Percentiles rank a stretch among this genome's conserved stretches.
Evolutionary conservation across 495 filamentous ascomycete species (phyloP).

Genomic region (Neurospora cerealis): DNA sequence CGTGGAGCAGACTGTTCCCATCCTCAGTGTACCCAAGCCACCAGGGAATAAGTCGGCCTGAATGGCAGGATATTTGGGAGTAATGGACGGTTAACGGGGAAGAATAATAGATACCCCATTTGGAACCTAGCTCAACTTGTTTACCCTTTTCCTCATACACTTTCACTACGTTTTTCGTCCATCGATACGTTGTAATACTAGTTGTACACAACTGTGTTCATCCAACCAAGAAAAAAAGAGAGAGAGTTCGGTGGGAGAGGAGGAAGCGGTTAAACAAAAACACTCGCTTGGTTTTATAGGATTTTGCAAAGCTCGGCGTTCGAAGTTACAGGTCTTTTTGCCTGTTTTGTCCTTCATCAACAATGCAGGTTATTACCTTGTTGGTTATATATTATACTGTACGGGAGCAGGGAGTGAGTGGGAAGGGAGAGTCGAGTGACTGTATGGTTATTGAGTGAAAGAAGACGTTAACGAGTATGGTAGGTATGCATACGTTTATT

Average conservation of each 20-base stretch:
- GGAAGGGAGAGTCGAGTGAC: not conserved
- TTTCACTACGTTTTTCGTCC: not conserved
- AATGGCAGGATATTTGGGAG: not conserved
- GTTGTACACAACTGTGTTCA: not conserved
- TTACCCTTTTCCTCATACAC: not conserved
- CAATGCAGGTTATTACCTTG: not conserved
- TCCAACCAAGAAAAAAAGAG: not conserved
- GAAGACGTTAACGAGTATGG: not conserved
- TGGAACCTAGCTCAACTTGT: not conserved
- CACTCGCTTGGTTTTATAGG: not conserved
- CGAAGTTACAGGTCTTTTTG: not conserved
- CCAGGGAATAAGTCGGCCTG: slow-evolving; percentile 3
- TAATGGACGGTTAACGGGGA: not conserved
- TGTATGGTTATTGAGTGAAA: not conserved
- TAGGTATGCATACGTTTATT: not conserved
- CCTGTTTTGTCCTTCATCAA: not conserved
- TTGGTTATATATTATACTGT: not conserved
- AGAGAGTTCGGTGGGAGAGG: not conserved
- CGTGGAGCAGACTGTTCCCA: slow-evolving; percentile 26
- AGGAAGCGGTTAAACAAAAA: not conserved
- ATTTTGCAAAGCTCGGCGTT: not conserved
- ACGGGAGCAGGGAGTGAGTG: not conserved
- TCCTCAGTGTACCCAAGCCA: slow-evolving; percentile 31
- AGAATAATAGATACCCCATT: not conserved
- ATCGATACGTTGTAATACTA: not conserved